These are phyloP conservation scores for Penicillium paneum DNA, from an alignment of 2,329 filamentous ascomycete genomes.

Conservation along the genomic window DNA sequence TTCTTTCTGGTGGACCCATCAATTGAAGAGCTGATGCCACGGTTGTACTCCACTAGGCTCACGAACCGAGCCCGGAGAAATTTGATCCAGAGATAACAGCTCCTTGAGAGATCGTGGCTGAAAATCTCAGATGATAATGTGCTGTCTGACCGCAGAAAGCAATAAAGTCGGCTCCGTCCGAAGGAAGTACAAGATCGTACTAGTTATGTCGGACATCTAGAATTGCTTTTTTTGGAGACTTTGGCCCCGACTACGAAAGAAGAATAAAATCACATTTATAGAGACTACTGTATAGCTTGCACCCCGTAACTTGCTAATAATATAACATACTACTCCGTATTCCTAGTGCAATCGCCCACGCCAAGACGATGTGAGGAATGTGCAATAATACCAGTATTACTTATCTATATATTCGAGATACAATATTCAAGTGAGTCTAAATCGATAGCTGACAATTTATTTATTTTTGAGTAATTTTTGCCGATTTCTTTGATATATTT, in stretches of 20 bases:
- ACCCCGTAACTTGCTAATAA: not conserved
- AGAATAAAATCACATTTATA: not conserved
- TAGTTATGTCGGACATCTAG: not conserved
- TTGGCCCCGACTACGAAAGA: not conserved
- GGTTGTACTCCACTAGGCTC: slow-evolving; percentile 10
- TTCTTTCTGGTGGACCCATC: slow-evolving; percentile 11
- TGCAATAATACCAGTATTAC: not conserved
- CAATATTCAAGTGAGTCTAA: not conserved
- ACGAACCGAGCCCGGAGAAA: not conserved
- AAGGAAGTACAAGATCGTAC: not conserved
- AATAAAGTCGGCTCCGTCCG: not conserved
- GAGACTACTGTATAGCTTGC: not conserved
- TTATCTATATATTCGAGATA: not conserved
- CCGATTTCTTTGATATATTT: not conserved
- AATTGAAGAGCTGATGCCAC: not conserved
- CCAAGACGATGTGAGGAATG: not conserved
- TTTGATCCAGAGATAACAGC: not conserved
- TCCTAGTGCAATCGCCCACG: not conserved
- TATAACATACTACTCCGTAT: not conserved
- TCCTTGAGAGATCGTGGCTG: not conserved
- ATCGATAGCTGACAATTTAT: not conserved
- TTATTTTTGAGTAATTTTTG: not conserved
- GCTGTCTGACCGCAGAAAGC: not conserved
- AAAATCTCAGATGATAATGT: not conserved
- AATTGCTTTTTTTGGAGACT: not conserved